Evolutionary conservation across 164 flowering plant genomes (phyloP), one percentile per base, ranked within the genome.

Genomic region (Aristolochia fimbriata): DNA sequence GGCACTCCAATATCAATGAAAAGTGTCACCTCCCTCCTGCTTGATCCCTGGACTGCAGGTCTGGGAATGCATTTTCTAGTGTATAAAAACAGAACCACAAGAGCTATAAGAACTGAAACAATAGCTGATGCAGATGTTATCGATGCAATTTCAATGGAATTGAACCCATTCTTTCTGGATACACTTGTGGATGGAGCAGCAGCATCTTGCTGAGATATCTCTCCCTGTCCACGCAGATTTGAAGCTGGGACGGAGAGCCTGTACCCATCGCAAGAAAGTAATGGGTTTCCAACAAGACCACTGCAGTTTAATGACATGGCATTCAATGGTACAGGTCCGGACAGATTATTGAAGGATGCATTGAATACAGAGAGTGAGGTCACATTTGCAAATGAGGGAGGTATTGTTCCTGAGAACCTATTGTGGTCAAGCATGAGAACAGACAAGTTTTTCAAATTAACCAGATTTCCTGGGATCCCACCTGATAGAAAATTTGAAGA

Each of bases 71-170:
- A 83, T 62, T 77, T 84, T 63, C 91, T 69, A 48, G 91, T 86
- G 72, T 81, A 91, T 17, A 86, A 13, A 66, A 81, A 84, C 17
- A 91, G 79, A 53, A 83, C 56, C 46, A 84, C 46, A 4, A 88
- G 76, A 56, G 90, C 91, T 1, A 91, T 22, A 43, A 91, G 88
- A 55, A 91, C 96, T 0, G 93, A 79, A 45, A 86, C 81, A 60
- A 91, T 84, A 27, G 85, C 87, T n/a, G 94, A 78, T 14, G 91
- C 94, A 30, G 89, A 86, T 9, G 91, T 77, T 67, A 91, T 81
- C 8, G 88, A 81, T 55, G 96, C 97, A 49, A 88, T 83, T 75
- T 84, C 94, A 48, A 91, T 80, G 43, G 97, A 81, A 65, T 69
- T 83, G 70, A 88, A 77, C 24, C 81, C 74, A 51, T 25, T 54